Conservation (phyloP, 2,329 filamentous ascomycete genomes). For the Davidsoniella australis region DNA sequence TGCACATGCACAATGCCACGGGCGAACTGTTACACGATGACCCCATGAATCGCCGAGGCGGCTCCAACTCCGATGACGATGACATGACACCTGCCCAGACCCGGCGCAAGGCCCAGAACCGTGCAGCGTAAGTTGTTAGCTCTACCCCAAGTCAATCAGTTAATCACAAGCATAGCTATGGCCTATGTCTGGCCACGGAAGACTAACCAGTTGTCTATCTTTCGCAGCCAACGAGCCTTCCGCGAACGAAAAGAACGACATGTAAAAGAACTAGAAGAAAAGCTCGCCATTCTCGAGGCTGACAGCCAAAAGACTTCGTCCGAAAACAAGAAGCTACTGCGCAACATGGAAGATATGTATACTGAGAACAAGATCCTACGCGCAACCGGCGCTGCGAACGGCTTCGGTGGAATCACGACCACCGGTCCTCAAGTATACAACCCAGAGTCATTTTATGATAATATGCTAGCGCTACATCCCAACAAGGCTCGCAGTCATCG, state of each 20-base stretch:
- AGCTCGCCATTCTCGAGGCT: slow-evolving; percentile 61
- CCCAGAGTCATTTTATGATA: slow-evolving; percentile 54
- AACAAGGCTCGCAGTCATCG: slow-evolving; percentile 51
- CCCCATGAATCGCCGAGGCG: slow-evolving; percentile 14
- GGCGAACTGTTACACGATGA: slow-evolving; percentile 25
- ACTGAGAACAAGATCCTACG: slow-evolving; percentile 90
- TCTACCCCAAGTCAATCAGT: slow-evolving; percentile 1
- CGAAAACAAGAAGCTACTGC: slow-evolving; percentile 76
- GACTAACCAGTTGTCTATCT: background rate
- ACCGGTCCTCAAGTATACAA: slow-evolving; percentile 55
- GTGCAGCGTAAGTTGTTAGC: slow-evolving; percentile 36
- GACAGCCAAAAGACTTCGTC: slow-evolving; percentile 53
- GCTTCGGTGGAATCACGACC: slow-evolving; percentile 22
- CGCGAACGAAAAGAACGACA: slow-evolving; percentile 90
- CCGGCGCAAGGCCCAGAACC: slow-evolving; percentile 42
- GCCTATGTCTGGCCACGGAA: background rate
- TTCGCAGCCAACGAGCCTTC: slow-evolving; percentile 75
- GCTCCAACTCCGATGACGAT: slow-evolving; percentile 36
- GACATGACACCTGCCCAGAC: slow-evolving; percentile 39
- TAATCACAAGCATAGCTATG: slow-evolving; percentile 10
- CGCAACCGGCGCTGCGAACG: slow-evolving; percentile 35
- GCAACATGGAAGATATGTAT: slow-evolving; percentile 63
- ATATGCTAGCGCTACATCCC: slow-evolving; percentile 41
- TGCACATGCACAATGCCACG: slow-evolving; percentile 17
- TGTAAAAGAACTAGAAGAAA: slow-evolving; percentile 75